phyloP scores from a whole-genome alignment of 371 early-diverging fungal species.

The Lichtheimia hyalospora region DNA sequence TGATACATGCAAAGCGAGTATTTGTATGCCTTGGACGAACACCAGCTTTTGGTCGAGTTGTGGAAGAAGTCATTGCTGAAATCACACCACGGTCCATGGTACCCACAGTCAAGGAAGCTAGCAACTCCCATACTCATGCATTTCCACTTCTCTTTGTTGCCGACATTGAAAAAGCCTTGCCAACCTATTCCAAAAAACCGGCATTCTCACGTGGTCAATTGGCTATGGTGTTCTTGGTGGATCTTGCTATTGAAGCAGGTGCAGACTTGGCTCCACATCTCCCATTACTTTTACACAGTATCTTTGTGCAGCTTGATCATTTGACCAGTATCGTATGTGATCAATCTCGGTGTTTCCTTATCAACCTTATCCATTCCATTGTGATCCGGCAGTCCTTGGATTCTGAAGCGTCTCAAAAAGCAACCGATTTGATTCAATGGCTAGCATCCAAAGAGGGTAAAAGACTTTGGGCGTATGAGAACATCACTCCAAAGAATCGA shows the following conservation, averaged over 20 bases:
- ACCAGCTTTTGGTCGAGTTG: slow-evolving; percentile 55
- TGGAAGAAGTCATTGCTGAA: slow-evolving; percentile 64
- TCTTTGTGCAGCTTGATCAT: slow-evolving; percentile 82
- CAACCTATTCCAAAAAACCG: slow-evolving; percentile 67
- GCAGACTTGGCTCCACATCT: slow-evolving; percentile 66
- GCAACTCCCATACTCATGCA: slow-evolving; percentile 39
- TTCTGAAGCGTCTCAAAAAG: slow-evolving; percentile 54
- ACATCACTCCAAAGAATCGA: slow-evolving; percentile 64
- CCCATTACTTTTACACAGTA: slow-evolving; percentile 72
- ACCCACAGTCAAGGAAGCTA: slow-evolving; percentile 58
- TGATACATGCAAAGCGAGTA: slow-evolving; percentile 78
- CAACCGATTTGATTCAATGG: slow-evolving; percentile 62
- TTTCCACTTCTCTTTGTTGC: slow-evolving; percentile 58
- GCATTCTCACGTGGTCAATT: slow-evolving; percentile 80
- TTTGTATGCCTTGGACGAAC: slow-evolving; percentile 81
- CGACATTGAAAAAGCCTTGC: slow-evolving; percentile 67
- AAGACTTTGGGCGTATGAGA: slow-evolving; percentile 81
- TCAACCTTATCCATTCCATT: slow-evolving; percentile 79
- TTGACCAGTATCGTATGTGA: slow-evolving; percentile 77
- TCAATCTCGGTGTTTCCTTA: slow-evolving; percentile 76
- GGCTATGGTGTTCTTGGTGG: slow-evolving; percentile 77
- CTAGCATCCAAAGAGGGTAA: slow-evolving; percentile 74
- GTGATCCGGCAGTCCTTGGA: slow-evolving; percentile 62
- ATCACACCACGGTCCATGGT: slow-evolving; percentile 82
- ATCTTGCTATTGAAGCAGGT: slow-evolving; percentile 79